Conservation (phyloP, 257 asterid species). For the Solanum tacnaense region DNA sequence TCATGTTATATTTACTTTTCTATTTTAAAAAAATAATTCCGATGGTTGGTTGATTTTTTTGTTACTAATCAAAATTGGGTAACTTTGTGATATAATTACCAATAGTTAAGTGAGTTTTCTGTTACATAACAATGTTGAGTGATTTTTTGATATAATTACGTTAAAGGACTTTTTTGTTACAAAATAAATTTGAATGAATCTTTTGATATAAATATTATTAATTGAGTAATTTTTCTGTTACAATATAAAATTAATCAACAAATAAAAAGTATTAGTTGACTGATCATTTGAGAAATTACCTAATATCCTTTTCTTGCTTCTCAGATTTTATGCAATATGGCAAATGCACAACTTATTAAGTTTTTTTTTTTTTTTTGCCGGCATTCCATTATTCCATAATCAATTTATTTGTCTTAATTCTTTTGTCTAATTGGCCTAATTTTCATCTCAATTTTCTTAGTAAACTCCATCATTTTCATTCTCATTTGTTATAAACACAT, state of each 20-base stretch:
- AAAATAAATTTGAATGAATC: background rate
- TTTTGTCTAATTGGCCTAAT: background rate
- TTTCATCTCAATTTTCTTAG: background rate
- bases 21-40: too few relatives aligned
- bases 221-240: too few relatives aligned
- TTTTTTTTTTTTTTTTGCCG: background rate
- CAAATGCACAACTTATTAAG: background rate
- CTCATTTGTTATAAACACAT: background rate
- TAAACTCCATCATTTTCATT: background rate
- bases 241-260: background rate
- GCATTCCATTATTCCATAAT: background rate
- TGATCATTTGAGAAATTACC: background rate
- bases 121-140: background rate
- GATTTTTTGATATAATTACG: background rate
- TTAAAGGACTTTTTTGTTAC: background rate
- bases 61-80: background rate
- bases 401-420: background rate
- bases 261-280: background rate
- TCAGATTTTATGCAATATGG: background rate
- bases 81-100: background rate
- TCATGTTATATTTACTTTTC: too few relatives aligned
- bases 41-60: background rate
- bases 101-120: background rate
- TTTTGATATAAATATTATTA: background rate
- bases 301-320: background rate